Evolutionary conservation across 768 basidiomycete species (phyloP), one percentile per base, ranked within the genome.

Genomic region (Paxillus involutus): DNA sequence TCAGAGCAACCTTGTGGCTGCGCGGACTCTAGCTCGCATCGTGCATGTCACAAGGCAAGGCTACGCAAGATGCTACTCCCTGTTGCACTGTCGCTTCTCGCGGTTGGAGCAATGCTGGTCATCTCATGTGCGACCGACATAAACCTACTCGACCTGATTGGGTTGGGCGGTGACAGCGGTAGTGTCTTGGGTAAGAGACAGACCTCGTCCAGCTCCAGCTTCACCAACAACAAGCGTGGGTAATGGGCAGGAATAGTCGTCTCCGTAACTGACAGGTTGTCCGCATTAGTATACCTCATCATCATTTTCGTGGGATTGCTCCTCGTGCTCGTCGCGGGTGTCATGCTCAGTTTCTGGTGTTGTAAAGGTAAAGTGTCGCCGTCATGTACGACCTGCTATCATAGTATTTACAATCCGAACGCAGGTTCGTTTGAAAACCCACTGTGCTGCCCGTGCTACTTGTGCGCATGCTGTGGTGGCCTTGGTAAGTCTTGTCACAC

Each of bases 381-480:
- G 19, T 47, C 29, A 30, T 9, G 10, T 30, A 33, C 32, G 42
- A 42, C 12, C 30, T 32, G 24, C 16, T 37, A 30, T 47, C 24
- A 36, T n/a, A 21, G 44, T 32, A 24, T 47, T 41, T 30, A 51
- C 43, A 44, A 37, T 32, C 40, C 21, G 12, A 53, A 48, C 44
- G 19, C 45, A 82, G 82, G 79, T 14, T 64, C 79, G 0, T 86
- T 85, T 60, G 61, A 81, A 55, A 88, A 88, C 53, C 85, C 85
- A 3, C 70, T 79, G 0, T 87, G 84, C 59, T 86, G 84, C 59
- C 86, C 86, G 1, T 87, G 86, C 61, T 88, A 88, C 64, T 73
- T 86, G 8, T 88, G 86, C 57, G 86, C 86, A 4, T 87, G 84
- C 65, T 87, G 85, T 52, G 85, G 86, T 52, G 86, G 86, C 37